Percentiles rank a stretch among this genome's conserved stretches.
phyloP scores from a whole-genome alignment of 2,329 filamentous ascomycete genomes.

The Ophiostoma sp. region DNA sequence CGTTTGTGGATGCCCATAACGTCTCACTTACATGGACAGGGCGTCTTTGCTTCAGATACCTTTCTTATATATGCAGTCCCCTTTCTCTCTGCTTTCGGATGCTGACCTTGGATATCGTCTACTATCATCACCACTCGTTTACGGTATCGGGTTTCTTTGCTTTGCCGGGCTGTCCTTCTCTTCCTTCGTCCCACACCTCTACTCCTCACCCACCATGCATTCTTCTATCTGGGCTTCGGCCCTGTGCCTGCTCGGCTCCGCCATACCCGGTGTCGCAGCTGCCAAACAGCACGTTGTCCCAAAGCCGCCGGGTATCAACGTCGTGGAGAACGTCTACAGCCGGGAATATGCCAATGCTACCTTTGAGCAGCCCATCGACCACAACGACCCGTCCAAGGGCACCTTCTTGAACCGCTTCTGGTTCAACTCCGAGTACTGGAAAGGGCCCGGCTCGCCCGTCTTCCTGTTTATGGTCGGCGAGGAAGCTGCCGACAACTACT shows the following conservation, averaged over 20 bases:
- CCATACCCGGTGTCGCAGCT: background rate
- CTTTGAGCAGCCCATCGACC: slow-evolving; percentile 41
- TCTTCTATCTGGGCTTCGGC: slow-evolving; percentile 20
- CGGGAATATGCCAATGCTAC: background rate
- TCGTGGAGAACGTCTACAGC: background rate
- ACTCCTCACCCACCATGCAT: slow-evolving; percentile 15
- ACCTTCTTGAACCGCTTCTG: slow-evolving; percentile 41
- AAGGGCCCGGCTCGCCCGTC: slow-evolving; percentile 37
- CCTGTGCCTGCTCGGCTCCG: slow-evolving; percentile 16
- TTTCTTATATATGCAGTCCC: too few relatives aligned
- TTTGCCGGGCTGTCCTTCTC: background rate
- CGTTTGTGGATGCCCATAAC: too few relatives aligned
- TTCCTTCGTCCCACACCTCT: background rate
- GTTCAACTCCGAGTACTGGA: slow-evolving; percentile 38
- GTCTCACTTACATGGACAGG: too few relatives aligned
- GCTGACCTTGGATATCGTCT: too few relatives aligned
- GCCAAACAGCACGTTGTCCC: background rate
- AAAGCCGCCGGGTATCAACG: background rate
- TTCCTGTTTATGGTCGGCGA: slow-evolving; percentile 40
- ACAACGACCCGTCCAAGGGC: slow-evolving; percentile 36
- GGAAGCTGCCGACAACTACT: slow-evolving; percentile 11
- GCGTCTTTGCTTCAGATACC: too few relatives aligned
- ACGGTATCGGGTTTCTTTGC: too few relatives aligned
- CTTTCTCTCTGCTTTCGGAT: too few relatives aligned
- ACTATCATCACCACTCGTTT: too few relatives aligned